These are phyloP conservation scores for Parasitella parasitica DNA, from an alignment of 371 early-diverging fungal genomes.

Conservation along the genomic window DNA sequence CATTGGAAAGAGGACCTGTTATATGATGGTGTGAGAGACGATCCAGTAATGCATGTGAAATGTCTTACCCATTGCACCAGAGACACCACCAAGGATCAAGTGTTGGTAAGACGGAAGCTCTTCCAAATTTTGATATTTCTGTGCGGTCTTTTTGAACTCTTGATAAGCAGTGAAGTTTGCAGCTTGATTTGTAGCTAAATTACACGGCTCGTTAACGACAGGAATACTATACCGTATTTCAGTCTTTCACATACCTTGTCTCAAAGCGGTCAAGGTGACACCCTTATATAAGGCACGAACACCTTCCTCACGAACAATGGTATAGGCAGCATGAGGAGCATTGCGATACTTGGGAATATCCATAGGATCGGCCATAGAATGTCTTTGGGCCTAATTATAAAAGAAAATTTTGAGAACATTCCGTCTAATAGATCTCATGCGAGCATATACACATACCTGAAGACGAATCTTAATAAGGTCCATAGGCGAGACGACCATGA, in stretches of 20 bases:
- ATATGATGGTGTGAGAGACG: neutral
- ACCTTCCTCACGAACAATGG: constrained; percentile 93
- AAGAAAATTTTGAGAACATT: no score
- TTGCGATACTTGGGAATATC: constrained; percentile 97
- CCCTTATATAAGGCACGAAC: constrained; percentile 92
- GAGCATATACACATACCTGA: constrained; percentile 48
- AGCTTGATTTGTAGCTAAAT: constrained; percentile 94
- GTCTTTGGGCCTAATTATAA: constrained; percentile 81
- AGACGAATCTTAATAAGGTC: constrained; percentile 97
- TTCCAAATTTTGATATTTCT: constrained; percentile 69
- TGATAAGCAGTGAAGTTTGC: constrained; percentile 98
- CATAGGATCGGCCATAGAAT: constrained; percentile 95
- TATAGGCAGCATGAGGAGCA: constrained; percentile 90
- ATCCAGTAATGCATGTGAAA: neutral
- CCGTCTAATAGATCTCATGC: no score
- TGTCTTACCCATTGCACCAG: constrained; percentile 86
- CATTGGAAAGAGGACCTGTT: constrained; percentile 88
- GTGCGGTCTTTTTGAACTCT: constrained; percentile 74
- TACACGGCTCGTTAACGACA: no score
- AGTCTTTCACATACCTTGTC: constrained; percentile 86
- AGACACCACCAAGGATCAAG: constrained; percentile 87
- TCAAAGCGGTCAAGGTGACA: constrained; percentile 89
- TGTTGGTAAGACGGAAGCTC: constrained; percentile 94
- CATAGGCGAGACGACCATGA: constrained; percentile 97
- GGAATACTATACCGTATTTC: neutral